These are phyloP conservation scores for Mycena kentingensis DNA, from an alignment of 768 basidiomycete species.

Conservation along the genomic window DNA sequence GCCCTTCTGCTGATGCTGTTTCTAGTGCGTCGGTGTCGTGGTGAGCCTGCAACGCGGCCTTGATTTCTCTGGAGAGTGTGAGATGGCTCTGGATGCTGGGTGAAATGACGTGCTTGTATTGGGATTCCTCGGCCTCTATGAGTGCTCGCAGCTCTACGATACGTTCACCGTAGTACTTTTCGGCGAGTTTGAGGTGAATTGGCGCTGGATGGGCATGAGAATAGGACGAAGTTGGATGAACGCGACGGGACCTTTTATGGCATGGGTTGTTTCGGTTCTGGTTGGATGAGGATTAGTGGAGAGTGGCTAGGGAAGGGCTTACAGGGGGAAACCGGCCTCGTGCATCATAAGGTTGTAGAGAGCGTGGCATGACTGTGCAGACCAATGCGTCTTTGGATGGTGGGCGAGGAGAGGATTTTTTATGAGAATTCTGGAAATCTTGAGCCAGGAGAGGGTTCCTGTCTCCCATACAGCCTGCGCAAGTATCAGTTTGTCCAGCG, in stretches of 20 bases:
- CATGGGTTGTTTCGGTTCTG: constrained; percentile 54
- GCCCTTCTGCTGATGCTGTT: too few relatives aligned
- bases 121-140: constrained; percentile 71
- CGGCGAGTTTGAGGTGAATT: constrained; percentile 68
- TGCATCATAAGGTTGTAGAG: constrained; percentile 71
- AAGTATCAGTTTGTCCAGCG: constrained; percentile 74
- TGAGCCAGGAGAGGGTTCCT: constrained; percentile 68
- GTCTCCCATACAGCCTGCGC: constrained; percentile 87
- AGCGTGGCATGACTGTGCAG: constrained; percentile 69
- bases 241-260: constrained; percentile 50
- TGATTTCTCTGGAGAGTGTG: too few relatives aligned
- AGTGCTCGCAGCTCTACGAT: constrained; percentile 70
- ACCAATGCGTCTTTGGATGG: constrained; percentile 67
- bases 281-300: constrained; percentile 16
- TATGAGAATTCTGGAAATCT: constrained; percentile 64
- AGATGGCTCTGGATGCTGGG: too few relatives aligned
- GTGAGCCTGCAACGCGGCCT: too few relatives aligned
- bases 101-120: constrained; percentile 63
- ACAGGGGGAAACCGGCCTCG: constrained; percentile 68
- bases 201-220: constrained; percentile 48
- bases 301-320: constrained; percentile 13
- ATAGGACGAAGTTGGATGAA: neutral
- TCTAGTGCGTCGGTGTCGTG: too few relatives aligned
- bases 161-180: constrained; percentile 70
- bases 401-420: constrained; percentile 70